A percentile compares a stretch with the other conserved stretches of the same genome.
These are phyloP conservation scores for Fusarium papillatum DNA, from an alignment of 2,329 filamentous ascomycete species.

Conservation along the genomic window DNA sequence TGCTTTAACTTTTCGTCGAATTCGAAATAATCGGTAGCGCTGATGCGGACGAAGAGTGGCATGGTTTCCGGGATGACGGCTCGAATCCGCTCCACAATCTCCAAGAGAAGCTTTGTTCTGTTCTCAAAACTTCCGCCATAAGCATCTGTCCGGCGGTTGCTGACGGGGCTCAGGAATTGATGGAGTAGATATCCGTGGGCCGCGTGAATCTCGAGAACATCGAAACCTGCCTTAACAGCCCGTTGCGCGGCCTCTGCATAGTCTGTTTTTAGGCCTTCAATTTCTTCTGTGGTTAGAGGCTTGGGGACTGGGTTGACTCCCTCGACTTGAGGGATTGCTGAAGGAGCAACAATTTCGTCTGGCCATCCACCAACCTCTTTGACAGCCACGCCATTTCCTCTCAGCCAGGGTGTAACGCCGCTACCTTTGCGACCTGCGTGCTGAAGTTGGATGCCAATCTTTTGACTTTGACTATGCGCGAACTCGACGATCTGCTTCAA, in stretches of 20 bases:
- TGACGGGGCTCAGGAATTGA: constrained; percentile 76
- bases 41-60: constrained; percentile 80
- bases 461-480: constrained; percentile 67
- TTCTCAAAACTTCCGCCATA: constrained; percentile 81
- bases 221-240: constrained; percentile 75
- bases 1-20: constrained; percentile 53
- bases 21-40: constrained; percentile 82
- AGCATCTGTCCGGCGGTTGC: constrained; percentile 72
- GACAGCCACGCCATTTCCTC: constrained; percentile 63
- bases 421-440: constrained; percentile 79
- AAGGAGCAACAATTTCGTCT: constrained; percentile 59
- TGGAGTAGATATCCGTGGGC: constrained; percentile 85
- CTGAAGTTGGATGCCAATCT: constrained; percentile 80
- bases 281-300: constrained; percentile 69
- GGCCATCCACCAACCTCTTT: constrained; percentile 66
- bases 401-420: constrained; percentile 74
- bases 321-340: constrained; percentile 61
- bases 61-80: constrained; percentile 73
- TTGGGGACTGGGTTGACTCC: constrained; percentile 67
- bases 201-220: constrained; percentile 81
- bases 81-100: constrained; percentile 75
- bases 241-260: constrained; percentile 68
- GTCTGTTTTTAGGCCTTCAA: constrained; percentile 71
- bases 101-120: constrained; percentile 75
- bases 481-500: constrained; percentile 73